A percentile compares a stretch with the other conserved stretches of the same genome.
phyloP scores from a whole-genome alignment of 2,329 filamentous ascomycete species.

The Xylariaceae sp. region DNA sequence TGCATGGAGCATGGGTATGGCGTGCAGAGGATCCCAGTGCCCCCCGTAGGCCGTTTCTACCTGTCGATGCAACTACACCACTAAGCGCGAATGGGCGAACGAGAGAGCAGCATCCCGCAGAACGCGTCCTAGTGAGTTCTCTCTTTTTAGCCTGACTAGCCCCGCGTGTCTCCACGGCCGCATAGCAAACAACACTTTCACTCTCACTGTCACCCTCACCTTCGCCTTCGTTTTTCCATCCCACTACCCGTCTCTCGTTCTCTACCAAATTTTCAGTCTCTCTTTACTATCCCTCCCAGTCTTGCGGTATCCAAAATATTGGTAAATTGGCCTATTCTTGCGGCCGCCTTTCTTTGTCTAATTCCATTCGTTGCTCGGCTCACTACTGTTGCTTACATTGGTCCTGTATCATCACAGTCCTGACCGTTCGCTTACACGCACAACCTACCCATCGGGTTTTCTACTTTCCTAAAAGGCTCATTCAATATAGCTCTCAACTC shows the following conservation, averaged over 20 bases:
- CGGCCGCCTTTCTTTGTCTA: slow-evolving; percentile 8
- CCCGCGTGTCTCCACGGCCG: slow-evolving; percentile 23
- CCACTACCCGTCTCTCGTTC: slow-evolving; percentile 15
- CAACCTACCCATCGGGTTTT: not conserved
- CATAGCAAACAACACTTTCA: slow-evolving; percentile 25
- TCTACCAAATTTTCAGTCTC: not conserved
- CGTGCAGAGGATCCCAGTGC: too few species aligned
- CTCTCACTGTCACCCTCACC: slow-evolving; percentile 7
- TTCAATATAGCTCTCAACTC: not conserved
- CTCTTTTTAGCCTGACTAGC: slow-evolving; percentile 30
- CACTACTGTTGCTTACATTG: slow-evolving; percentile 27
- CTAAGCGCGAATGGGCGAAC: slow-evolving; percentile 23
- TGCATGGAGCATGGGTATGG: too few species aligned
- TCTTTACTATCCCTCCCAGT: not conserved
- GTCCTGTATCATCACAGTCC: not conserved
- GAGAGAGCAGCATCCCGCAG: slow-evolving; percentile 12
- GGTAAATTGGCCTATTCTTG: slow-evolving; percentile 20
- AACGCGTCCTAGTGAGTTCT: slow-evolving; percentile 23
- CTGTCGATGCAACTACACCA: slow-evolving; percentile 23
- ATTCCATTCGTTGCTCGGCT: slow-evolving; percentile 29
- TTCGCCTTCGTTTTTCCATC: slow-evolving; percentile 5
- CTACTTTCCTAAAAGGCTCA: not conserved
- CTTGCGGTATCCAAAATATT: not conserved
- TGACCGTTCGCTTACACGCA: slow-evolving; percentile 15
- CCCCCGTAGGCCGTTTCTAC: too few species aligned